Percentiles rank a stretch among this genome's conserved stretches.
Evolutionary conservation across 2,329 filamentous ascomycete genomes (phyloP).

Genomic region (Aureobasidium sp.): DNA sequence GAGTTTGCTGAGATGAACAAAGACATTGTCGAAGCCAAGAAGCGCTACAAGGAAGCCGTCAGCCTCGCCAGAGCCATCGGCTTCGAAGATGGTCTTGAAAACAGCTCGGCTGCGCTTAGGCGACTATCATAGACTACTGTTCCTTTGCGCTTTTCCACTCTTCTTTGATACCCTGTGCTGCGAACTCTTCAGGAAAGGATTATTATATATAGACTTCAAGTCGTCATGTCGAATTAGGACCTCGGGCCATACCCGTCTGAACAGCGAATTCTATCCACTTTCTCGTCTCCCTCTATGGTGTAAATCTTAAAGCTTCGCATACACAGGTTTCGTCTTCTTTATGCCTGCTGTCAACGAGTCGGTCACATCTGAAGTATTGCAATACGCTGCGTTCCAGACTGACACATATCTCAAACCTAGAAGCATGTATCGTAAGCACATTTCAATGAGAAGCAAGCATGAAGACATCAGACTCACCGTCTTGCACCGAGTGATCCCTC

Average conservation of each 20-base stretch:
- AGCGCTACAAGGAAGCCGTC: constrained; percentile 62
- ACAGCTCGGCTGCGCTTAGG: constrained; percentile 35
- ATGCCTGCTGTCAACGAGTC: constrained; percentile 68
- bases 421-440: background rate
- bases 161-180: constrained; percentile 10
- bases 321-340: constrained; percentile 71
- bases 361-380: constrained; percentile 74
- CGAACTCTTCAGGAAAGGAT: background rate
- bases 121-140: constrained; percentile 23
- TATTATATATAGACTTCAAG: constrained; percentile 2
- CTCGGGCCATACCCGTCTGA: background rate
- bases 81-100: constrained; percentile 40
- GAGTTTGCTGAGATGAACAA: constrained; percentile 74
- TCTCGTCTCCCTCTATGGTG: background rate
- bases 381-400: constrained; percentile 77
- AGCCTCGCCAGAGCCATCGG: constrained; percentile 47
- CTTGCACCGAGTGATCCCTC: constrained; percentile 67
- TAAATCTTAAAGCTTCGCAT: constrained; percentile 64
- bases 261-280: background rate
- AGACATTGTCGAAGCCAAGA: constrained; percentile 56
- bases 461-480: constrained; percentile 51
- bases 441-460: no score
- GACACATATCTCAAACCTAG: constrained; percentile 70
- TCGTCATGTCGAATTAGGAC: background rate
- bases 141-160: background rate